These are phyloP conservation scores for Protomyces macrosporus DNA, from an alignment of 1,139 yeast genomes.

Conservation along the genomic window DNA sequence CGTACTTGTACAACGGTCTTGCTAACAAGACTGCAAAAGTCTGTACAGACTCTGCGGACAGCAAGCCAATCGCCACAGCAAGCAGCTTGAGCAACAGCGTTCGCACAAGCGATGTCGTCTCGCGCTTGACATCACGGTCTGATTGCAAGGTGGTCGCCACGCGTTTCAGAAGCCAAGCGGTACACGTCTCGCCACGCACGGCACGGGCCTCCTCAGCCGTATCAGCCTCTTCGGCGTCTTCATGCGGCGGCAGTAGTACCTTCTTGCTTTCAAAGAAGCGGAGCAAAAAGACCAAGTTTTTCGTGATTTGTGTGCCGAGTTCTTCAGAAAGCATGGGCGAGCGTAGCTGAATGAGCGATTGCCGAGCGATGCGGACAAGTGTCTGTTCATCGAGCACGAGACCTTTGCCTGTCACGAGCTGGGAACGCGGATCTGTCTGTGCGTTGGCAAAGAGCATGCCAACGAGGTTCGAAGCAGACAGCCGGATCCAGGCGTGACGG, in stretches of 20 bases:
- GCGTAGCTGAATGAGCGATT: conserved; percentile 68
- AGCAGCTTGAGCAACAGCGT: conserved; percentile 43
- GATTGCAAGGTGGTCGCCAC: conserved; percentile 30
- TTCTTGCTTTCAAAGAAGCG: conserved; percentile 55
- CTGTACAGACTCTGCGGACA: conserved; percentile 43
- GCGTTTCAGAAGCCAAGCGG: conserved; percentile 12
- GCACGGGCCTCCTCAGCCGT: conserved; percentile 34
- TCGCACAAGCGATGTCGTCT: conserved; percentile 15
- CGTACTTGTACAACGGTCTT: conserved; percentile 27
- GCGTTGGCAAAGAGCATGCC: conserved; percentile 46
- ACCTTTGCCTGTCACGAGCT: conserved; percentile 31
- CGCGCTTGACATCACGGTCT: conserved; percentile 22
- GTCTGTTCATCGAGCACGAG: conserved; percentile 37
- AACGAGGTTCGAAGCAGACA: conserved; percentile 59
- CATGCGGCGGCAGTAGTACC: conserved; percentile 39
- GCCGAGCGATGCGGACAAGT: conserved; percentile 60
- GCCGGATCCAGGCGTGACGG: conserved; percentile 91
- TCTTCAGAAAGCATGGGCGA: conserved; percentile 69
- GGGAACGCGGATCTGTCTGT: conserved; percentile 38
- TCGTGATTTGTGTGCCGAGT: conserved; percentile 60
- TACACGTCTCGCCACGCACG: conserved; percentile 11
- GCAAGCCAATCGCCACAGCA: conserved; percentile 54
- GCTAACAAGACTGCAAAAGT: conserved; percentile 45
- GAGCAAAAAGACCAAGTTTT: conserved; percentile 59
- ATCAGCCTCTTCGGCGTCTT: conserved; percentile 34